phyloP scores from a whole-genome alignment of 805 yeast genomes.

The Lipomyces spencermartinsiae region DNA sequence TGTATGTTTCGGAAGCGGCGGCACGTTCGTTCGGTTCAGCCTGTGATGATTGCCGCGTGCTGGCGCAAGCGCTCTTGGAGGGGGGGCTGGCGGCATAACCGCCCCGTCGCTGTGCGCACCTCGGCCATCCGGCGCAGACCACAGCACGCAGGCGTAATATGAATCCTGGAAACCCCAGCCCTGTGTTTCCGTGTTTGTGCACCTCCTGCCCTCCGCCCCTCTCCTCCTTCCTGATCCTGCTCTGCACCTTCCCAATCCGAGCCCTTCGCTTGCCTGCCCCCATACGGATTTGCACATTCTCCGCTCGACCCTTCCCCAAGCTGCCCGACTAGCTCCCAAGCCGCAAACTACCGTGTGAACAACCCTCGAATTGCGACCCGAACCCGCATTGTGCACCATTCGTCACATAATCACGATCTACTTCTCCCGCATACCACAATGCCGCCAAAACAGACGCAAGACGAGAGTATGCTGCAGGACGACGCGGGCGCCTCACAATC shows the following conservation, averaged over 20 bases:
- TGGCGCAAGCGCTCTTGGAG: no score
- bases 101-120: not conserved
- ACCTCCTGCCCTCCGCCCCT: conserved; percentile 21
- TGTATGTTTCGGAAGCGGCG: no score
- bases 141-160: not conserved
- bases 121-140: not conserved
- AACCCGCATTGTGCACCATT: not conserved
- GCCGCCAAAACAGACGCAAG: conserved; percentile 12
- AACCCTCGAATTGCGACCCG: not conserved
- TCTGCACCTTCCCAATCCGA: conserved; percentile 20
- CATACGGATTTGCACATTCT: not conserved
- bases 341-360: not conserved
- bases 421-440: not conserved
- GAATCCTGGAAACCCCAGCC: conserved; percentile 8
- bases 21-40: not conserved
- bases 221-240: conserved; percentile 32
- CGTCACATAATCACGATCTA: not conserved
- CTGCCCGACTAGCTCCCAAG: not conserved
- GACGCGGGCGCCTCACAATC: conserved; percentile 23
- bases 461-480: conserved; percentile 23
- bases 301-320: not conserved
- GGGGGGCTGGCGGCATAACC: not conserved
- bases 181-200: conserved; percentile 27
- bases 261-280: conserved; percentile 6
- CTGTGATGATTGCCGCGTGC: not conserved